A percentile compares a stretch with the other conserved stretches of the same genome.
Conservation (phyloP, 257 asterid species). For the Lithospermum erythrorhizon region DNA sequence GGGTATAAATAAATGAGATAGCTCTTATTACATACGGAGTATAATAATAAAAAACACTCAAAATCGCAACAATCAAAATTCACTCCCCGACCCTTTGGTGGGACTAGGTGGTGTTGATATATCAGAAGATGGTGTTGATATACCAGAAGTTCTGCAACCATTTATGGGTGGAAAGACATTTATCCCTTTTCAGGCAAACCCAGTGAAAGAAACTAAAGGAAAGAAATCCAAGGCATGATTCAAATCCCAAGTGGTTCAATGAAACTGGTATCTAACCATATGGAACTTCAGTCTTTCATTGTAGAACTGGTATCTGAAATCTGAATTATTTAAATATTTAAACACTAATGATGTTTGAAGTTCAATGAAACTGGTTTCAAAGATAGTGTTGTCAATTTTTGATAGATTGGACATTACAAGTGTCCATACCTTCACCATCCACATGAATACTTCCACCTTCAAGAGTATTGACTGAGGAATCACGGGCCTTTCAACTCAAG, state of each 20-base stretch:
- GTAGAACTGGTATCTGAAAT: too few relatives aligned
- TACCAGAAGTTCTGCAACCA: slow-evolving; percentile 60
- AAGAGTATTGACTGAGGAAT: slow-evolving; percentile 69
- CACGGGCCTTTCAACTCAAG: slow-evolving; percentile 70
- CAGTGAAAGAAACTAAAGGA: slow-evolving; percentile 50
- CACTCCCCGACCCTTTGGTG: too few relatives aligned
- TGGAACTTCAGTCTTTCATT: too few relatives aligned
- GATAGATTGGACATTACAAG: not conserved
- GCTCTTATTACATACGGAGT: too few relatives aligned
- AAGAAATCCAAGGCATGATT: slow-evolving; percentile 39
- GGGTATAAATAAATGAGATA: too few relatives aligned
- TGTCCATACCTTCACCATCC: slow-evolving; percentile 75
- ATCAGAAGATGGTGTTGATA: slow-evolving; percentile 86
- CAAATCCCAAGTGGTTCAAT: not conserved
- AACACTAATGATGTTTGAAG: too few relatives aligned
- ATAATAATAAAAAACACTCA: too few relatives aligned
- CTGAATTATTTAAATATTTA: too few relatives aligned
- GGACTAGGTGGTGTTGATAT: too few relatives aligned
- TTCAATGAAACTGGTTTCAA: not conserved
- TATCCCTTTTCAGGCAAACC: slow-evolving; percentile 45
- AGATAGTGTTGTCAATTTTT: too few relatives aligned
- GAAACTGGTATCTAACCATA: too few relatives aligned
- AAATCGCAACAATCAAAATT: too few relatives aligned
- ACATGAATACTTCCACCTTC: slow-evolving; percentile 99
- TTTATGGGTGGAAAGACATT: slow-evolving; percentile 67